These are phyloP conservation scores for Tanacetum coccineum DNA, from an alignment of 129 eudicot genomes.

Conservation along the genomic window DNA sequence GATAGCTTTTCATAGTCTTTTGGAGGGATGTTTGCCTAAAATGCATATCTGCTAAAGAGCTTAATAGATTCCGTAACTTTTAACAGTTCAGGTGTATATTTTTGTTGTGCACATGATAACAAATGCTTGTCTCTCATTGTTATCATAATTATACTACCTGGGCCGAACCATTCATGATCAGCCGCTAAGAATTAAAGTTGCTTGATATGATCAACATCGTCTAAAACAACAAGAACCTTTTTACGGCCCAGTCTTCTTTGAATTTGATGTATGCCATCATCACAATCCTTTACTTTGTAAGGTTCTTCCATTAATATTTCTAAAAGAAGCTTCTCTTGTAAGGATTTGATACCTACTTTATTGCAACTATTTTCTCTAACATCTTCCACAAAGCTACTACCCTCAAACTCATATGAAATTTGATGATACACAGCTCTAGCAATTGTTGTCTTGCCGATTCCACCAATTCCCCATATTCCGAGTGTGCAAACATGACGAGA, in stretches of 20 bases:
- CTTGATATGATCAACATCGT: conserved; percentile 3
- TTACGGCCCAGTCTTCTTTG: not conserved
- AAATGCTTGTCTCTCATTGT: not conserved
- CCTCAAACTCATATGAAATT: too few species aligned
- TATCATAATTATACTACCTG: not conserved
- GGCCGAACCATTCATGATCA: conserved; percentile 1
- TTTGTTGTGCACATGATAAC: not conserved
- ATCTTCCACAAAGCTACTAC: too few species aligned
- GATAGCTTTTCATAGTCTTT: not conserved
- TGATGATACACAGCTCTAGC: too few species aligned
- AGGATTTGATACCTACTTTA: too few species aligned
- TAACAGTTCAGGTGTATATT: not conserved
- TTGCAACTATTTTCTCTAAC: too few species aligned
- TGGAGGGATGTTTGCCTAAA: not conserved
- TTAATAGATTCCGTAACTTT: not conserved
- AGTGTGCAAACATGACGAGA: too few species aligned
- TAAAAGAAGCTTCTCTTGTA: too few species aligned
- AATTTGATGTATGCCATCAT: too few species aligned
- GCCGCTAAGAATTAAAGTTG: not conserved
- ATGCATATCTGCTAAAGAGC: not conserved
- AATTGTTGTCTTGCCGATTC: too few species aligned
- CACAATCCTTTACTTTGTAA: too few species aligned
- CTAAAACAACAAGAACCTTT: conserved; percentile 1
- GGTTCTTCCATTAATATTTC: too few species aligned
- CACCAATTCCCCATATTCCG: too few species aligned